Base-by-base conservation (phyloP, 495 filamentous ascomycete species). In the Hyaloscypha hepaticicola region DNA sequence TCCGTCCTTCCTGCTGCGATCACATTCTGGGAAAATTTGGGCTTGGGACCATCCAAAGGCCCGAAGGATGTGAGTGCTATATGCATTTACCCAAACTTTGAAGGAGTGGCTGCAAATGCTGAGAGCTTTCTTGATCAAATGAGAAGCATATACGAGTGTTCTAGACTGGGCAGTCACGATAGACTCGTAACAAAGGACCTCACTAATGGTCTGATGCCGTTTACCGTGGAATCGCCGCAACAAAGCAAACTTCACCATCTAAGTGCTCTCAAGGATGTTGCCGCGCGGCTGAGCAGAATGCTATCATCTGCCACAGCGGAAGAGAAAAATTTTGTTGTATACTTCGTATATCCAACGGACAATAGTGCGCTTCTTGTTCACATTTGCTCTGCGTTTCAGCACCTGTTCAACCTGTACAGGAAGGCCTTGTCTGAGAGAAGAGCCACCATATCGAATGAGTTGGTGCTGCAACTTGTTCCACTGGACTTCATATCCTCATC, bases 21-120 rank as follows among this genome's bases (percentile, higher is more conserved):
- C 9, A 72, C 82, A 0, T 99, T 98, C 70, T 98, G 96, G 96
- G 93, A 98, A 67, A 89, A 88, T 25, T 82, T 98, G 64, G 89
- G 91, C 5, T 82, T 99, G 26, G 87, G 85, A 22, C 95, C 96
- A 22, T 83, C 86, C 33, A 84, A 86, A 72, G 92, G 91, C 1
- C 66, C 79, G 1, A 99, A 97, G 75, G 85, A 96, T 70, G 80
- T 97, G 29, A 83, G 84, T 11, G 85, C 87, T 14, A 86, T 92
- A 69, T 96, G 91, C 68, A 80, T 97, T n/a, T 89, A 89, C 70
- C 92, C 93, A 8, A 73, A 79, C 38, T 75, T 79, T 29, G 81
- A 86, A 24, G 83, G 83, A 9, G 75, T 88, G 51, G 71, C 74
- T 60, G 81, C 86, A 24, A 85, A 83, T 58, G 84, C 88, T 25